phyloP scores from a whole-genome alignment of 1,139 yeast genomes.

The Taphrina confusa region DNA sequence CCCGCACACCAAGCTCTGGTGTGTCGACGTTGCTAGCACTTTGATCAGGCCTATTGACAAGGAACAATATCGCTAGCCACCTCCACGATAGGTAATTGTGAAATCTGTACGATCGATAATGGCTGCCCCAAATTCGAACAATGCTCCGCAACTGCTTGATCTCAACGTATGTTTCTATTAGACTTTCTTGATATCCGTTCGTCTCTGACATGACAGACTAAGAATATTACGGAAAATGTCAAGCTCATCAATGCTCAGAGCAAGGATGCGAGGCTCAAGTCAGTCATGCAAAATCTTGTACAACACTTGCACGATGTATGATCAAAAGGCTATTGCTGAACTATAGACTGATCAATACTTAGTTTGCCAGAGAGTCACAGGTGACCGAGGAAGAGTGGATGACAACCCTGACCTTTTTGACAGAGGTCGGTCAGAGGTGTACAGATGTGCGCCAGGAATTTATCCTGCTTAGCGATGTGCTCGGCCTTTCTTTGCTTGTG shows the following conservation, averaged over 20 bases:
- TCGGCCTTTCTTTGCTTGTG: conserved; percentile 48
- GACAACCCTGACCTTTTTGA: conserved; percentile 45
- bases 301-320: conserved; percentile 46
- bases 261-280: conserved; percentile 44
- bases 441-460: conserved; percentile 48
- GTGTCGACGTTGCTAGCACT: too few species aligned
- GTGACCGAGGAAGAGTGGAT: conserved; percentile 49
- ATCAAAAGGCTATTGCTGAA: background rate
- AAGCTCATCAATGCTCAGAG: conserved; percentile 46
- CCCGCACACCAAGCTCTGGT: too few species aligned
- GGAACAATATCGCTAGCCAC: too few species aligned
- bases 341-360: background rate
- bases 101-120: too few species aligned
- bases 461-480: conserved; percentile 46
- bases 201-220: background rate
- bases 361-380: conserved; percentile 47
- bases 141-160: conserved; percentile 7
- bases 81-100: too few species aligned
- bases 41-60: too few species aligned
- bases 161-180: background rate
- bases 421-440: conserved; percentile 46
- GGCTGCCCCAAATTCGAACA: background rate
- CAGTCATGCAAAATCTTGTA: conserved; percentile 45
- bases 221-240: conserved; percentile 46
- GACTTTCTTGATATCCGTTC: background rate